Percentiles rank a stretch among this genome's conserved stretches.
These are phyloP conservation scores for Craspedostauros australis DNA, from an alignment of 108 stramenopile species.

Conservation along the genomic window DNA sequence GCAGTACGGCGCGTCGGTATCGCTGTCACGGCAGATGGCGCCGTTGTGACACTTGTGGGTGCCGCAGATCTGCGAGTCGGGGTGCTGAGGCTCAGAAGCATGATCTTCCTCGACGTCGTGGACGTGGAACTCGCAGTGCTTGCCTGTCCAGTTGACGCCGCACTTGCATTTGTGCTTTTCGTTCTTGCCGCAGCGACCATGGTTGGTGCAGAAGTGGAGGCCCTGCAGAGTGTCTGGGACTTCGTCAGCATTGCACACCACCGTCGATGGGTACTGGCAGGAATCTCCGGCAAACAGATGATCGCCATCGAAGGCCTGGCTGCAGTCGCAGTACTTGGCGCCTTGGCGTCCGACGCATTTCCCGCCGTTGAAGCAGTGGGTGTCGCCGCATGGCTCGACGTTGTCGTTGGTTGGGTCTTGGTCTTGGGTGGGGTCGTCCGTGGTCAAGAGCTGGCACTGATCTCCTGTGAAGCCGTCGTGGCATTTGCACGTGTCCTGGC, in stretches of 20 bases:
- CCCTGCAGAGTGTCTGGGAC: slow-evolving; percentile 4
- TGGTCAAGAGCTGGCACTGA: neutral
- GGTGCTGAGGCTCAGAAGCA: neutral
- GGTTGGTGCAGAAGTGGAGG: slow-evolving; percentile 17
- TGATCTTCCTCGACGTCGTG: slow-evolving; percentile 6
- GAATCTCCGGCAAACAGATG: slow-evolving; percentile 15
- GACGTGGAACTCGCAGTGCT: slow-evolving; percentile 22
- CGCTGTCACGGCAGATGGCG: too few species aligned
- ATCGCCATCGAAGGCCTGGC: slow-evolving; percentile 20
- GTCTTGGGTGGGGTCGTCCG: neutral
- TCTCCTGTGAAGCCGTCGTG: neutral
- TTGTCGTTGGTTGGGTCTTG: slow-evolving; percentile 5
- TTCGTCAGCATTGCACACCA: slow-evolving; percentile 3
- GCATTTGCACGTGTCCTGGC: slow-evolving; percentile 1
- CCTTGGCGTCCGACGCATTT: slow-evolving; percentile 15
- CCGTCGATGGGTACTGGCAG: slow-evolving; percentile 29
- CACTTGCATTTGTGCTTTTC: slow-evolving; percentile 19
- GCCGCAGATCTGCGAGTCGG: too few species aligned
- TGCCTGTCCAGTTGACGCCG: slow-evolving; percentile 24
- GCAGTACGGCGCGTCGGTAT: too few species aligned
- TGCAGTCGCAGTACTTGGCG: slow-evolving; percentile 37
- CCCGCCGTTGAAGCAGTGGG: slow-evolving; percentile 40
- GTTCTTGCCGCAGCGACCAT: slow-evolving; percentile 14
- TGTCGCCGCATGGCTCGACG: slow-evolving; percentile 7
- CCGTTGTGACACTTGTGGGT: too few species aligned